Evolutionary conservation across 306 rosid genomes (phyloP).

Genomic region (Lagenaria siceraria): DNA sequence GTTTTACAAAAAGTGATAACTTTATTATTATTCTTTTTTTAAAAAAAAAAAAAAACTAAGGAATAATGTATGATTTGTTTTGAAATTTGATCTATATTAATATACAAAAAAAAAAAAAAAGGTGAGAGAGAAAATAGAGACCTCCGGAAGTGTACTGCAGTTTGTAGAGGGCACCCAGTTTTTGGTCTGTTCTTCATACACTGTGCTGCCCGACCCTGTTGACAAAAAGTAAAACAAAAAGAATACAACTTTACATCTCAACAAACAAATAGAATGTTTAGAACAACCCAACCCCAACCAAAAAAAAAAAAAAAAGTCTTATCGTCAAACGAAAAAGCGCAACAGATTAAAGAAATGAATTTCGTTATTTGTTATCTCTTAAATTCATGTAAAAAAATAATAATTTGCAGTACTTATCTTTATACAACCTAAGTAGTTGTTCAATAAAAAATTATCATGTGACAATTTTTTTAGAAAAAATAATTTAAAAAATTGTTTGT

Average conservation of each 20-base stretch:
- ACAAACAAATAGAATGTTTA: slow-evolving; percentile 22
- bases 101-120: neutral
- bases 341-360: neutral
- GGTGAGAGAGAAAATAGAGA: slow-evolving; percentile 22
- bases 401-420: no score
- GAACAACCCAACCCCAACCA: neutral
- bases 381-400: no score
- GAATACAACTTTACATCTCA: slow-evolving; percentile 43
- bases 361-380: no score
- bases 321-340: neutral
- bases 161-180: slow-evolving; percentile 68
- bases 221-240: slow-evolving; percentile 67
- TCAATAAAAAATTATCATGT: no score
- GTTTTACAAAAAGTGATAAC: neutral
- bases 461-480: no score
- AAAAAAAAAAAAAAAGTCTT: neutral
- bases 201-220: slow-evolving; percentile 52
- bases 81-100: neutral
- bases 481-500: no score
- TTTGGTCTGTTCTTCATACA: slow-evolving; percentile 63
- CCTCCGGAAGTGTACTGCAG: slow-evolving; percentile 66
- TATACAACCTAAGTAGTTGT: no score
- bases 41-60: no score
- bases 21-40: no score
- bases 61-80: neutral